These are phyloP conservation scores for Cordyceps cateniannulata DNA, from an alignment of 2,329 filamentous ascomycete species.

Conservation along the genomic window DNA sequence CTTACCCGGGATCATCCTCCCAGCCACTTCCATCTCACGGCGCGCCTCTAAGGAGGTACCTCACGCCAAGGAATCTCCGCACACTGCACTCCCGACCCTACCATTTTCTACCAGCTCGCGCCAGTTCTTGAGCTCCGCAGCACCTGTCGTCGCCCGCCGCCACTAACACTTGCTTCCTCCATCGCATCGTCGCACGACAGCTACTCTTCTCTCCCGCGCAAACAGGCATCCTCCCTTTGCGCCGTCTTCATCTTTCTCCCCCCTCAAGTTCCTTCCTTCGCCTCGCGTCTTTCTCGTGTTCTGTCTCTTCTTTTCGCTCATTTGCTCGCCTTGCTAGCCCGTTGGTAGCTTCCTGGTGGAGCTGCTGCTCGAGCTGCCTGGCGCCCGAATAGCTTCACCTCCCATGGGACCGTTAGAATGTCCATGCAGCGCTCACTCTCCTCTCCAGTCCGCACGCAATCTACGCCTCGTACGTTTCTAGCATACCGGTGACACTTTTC, in stretches of 20 bases:
- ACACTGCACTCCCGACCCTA: background rate
- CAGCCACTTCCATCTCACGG: background rate
- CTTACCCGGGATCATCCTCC: slow-evolving; percentile 3
- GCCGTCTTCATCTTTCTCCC: background rate
- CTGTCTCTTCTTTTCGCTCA: background rate
- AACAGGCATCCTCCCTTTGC: slow-evolving; percentile 2
- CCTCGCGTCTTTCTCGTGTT: background rate
- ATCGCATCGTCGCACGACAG: slow-evolving; percentile 3
- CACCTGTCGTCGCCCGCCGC: background rate
- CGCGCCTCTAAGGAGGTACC: background rate
- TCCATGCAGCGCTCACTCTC: slow-evolving; percentile 58
- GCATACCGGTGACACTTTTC: background rate
- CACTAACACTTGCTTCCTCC: background rate
- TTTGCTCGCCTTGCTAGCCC: slow-evolving; percentile 9
- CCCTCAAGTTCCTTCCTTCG: background rate
- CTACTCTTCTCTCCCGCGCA: background rate
- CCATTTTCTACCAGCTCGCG: background rate
- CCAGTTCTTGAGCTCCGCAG: background rate
- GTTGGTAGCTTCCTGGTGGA: slow-evolving; percentile 18
- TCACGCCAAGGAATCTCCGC: background rate
- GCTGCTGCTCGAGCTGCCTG: slow-evolving; percentile 29
- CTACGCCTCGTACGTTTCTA: slow-evolving; percentile 51
- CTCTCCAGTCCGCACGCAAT: slow-evolving; percentile 52
- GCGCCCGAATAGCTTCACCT: slow-evolving; percentile 21
- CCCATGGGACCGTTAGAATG: slow-evolving; percentile 49